Percentiles rank a stretch among this genome's conserved stretches.
These are phyloP conservation scores for Suzukiozyma palmioleophila DNA, from an alignment of 1,139 yeast genomes.

Conservation along the genomic window DNA sequence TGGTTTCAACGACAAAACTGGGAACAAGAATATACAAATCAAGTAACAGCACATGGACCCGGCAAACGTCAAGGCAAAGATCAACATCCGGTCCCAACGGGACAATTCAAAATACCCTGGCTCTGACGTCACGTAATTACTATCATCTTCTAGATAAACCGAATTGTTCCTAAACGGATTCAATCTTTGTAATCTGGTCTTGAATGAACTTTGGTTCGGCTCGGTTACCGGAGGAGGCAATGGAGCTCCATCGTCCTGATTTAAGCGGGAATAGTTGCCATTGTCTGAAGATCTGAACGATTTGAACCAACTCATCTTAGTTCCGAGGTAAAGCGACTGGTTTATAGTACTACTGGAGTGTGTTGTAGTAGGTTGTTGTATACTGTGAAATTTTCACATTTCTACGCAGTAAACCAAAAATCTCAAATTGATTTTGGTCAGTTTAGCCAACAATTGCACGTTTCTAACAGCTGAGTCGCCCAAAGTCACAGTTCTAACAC, in stretches of 20 bases:
- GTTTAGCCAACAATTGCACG: too few species aligned
- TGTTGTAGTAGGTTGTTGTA: background rate
- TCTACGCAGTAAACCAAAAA: too few species aligned
- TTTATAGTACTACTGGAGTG: background rate
- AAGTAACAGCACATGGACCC: slow-evolving; percentile 52
- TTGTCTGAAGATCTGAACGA: slow-evolving; percentile 16
- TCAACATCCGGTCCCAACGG: slow-evolving; percentile 55
- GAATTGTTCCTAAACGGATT: slow-evolving; percentile 39
- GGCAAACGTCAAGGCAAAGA: slow-evolving; percentile 51
- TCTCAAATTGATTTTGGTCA: too few species aligned
- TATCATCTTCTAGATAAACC: slow-evolving; percentile 40
- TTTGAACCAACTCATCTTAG: slow-evolving; percentile 36
- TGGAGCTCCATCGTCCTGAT: slow-evolving; percentile 34
- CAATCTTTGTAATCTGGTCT: slow-evolving; percentile 27
- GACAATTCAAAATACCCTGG: slow-evolving; percentile 49
- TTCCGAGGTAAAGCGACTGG: background rate
- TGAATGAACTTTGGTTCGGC: slow-evolving; percentile 18
- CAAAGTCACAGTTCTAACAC: too few species aligned
- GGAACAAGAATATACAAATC: slow-evolving; percentile 53
- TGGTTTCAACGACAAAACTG: slow-evolving; percentile 52
- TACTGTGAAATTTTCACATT: too few species aligned
- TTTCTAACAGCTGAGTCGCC: too few species aligned
- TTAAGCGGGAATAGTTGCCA: slow-evolving; percentile 26
- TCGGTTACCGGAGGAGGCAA: slow-evolving; percentile 39
- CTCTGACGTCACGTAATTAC: slow-evolving; percentile 41